A percentile compares a stretch with the other conserved stretches of the same genome.
phyloP scores from a whole-genome alignment of 1,139 yeast genomes.

The Debaryomyces robertsiae region DNA sequence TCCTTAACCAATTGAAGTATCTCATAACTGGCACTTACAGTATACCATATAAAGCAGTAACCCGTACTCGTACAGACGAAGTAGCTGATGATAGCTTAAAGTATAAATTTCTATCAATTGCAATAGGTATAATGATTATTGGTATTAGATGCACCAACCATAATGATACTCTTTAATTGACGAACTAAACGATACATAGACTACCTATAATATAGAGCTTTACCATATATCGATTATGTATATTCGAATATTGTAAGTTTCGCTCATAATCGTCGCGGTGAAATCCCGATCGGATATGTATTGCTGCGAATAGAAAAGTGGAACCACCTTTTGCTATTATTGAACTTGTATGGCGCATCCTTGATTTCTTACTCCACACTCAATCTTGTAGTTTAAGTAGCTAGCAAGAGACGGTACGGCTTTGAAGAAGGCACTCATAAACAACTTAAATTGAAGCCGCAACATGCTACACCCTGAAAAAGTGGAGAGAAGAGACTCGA shows the following conservation, averaged over 20 bases:
- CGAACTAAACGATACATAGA: conserved; percentile 10
- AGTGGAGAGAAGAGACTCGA: too few relatives aligned
- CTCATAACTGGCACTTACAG: conserved; percentile 33
- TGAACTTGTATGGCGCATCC: too few relatives aligned
- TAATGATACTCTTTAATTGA: conserved; percentile 9
- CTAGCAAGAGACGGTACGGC: too few relatives aligned
- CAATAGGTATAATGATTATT: conserved; percentile 46
- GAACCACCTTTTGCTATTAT: conserved; percentile 14
- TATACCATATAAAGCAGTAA: conserved; percentile 20
- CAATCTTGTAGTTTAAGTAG: too few relatives aligned
- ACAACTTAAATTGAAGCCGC: too few relatives aligned
- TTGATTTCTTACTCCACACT: too few relatives aligned
- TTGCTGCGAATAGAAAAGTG: conserved; percentile 15
- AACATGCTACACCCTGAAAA: too few relatives aligned
- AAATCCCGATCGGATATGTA: conserved; percentile 3
- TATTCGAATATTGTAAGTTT: neutral
- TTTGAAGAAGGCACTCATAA: too few relatives aligned
- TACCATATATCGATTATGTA: neutral
- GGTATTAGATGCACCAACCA: conserved; percentile 43
- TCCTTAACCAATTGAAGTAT: conserved; percentile 39
- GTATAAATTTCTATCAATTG: conserved; percentile 47
- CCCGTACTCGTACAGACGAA: conserved; percentile 24
- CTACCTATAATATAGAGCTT: conserved; percentile 4
- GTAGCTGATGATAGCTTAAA: conserved; percentile 44
- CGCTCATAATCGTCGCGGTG: neutral